phyloP scores from a whole-genome alignment of 768 basidiomycete genomes.

The Termitomyces sp. region DNA sequence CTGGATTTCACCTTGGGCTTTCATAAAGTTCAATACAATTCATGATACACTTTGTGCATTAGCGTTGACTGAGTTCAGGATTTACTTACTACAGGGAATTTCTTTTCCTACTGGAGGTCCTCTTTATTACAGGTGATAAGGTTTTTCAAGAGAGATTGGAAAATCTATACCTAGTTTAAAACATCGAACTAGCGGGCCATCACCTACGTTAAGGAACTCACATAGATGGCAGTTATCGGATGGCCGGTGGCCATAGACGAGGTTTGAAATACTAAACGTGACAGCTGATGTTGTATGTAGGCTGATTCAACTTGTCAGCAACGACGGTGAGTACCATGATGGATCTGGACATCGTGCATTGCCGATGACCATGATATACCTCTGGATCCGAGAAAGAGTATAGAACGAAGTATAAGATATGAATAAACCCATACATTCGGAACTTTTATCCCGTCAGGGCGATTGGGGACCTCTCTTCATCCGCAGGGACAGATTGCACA shows the following conservation, averaged over 20 bases:
- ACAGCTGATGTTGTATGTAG: background rate
- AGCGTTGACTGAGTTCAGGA: background rate
- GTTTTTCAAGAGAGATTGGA: background rate
- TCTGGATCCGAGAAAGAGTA: background rate
- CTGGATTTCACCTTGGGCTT: background rate
- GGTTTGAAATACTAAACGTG: too few relatives aligned
- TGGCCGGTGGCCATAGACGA: too few relatives aligned
- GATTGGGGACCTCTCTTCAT: background rate
- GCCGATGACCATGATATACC: background rate
- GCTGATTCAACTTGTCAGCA: background rate
- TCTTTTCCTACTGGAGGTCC: background rate
- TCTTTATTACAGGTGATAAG: background rate
- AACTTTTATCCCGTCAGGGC: background rate
- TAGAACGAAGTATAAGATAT: background rate
- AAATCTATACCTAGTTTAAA: background rate
- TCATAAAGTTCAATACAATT: background rate
- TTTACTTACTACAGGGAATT: background rate
- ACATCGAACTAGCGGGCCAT: background rate
- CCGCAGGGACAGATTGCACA: background rate
- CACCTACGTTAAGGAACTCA: background rate
- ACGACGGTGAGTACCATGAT: background rate
- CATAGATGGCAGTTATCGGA: background rate
- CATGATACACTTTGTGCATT: too few relatives aligned
- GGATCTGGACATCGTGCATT: background rate
- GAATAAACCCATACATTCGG: background rate